Evolutionary conservation across 148 eudicot genomes (phyloP), one percentile per base, ranked within the genome.

Genomic region (Beta vulgaris): DNA sequence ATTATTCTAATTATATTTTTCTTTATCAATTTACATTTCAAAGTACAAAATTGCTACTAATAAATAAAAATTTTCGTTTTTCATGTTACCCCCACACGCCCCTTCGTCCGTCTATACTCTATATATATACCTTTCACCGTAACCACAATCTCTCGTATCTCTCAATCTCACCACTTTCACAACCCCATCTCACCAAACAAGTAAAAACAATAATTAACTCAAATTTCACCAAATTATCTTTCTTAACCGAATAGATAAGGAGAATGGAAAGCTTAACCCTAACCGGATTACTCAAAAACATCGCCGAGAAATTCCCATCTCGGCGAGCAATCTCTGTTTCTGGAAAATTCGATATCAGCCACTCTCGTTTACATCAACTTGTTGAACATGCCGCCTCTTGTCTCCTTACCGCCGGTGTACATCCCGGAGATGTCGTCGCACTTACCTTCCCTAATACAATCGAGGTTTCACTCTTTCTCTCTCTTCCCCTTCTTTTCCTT

Each of bases 361-460:
- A 94, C 59, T 78, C 82, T 53, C 85, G 84, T 2, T 86, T 94
- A 11, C 51, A 81, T 18, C 75, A 87, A 12, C 74, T 94, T 14
- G 68, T 94, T 34, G 86, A 87, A 6, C 72, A 63, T 3, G 93
- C 96, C 71, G 93, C 93, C 51, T 40, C 78, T 14, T 78, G 73
- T 0, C 90, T 94, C 31, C 28, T 83, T 67, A 68, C 88, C 80
- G 83, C 91, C 74, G 97, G 96, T 19, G 86, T 94, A 55, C 68
- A 55, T 28, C 88, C 96, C 37, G 90, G 93, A 68, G 92, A 90
- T 21, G 96, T 90, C 49, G 88, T 94, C 57, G 98, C 98, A n/a
- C 92, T 94, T 73, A 90, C 97, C 71, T 94, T 91, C 73, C 93
- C 96, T 42, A 94, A 91, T 79, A 86, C 93, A 76, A 75, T 94